phyloP scores from a whole-genome alignment of 2,329 filamentous ascomycete genomes.

The Microdochium trichocladiopsis region DNA sequence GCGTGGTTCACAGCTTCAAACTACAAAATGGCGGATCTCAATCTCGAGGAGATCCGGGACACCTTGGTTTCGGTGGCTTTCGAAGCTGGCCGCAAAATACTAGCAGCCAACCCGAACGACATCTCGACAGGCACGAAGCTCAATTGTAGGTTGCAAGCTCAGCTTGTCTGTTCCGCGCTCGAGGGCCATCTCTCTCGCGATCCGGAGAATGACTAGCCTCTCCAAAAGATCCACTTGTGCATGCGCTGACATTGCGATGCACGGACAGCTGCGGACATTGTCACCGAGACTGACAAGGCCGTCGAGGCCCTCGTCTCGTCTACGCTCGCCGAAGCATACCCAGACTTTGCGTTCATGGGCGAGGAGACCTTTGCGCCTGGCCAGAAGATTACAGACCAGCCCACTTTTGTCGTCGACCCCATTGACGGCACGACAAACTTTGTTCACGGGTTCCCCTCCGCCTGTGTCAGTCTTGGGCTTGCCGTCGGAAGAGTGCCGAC shows the following conservation, averaged over 20 bases:
- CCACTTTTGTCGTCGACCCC: slow-evolving; percentile 76
- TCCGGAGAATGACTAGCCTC: too few relatives aligned
- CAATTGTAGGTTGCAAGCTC: slow-evolving; percentile 43
- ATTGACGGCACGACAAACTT: slow-evolving; percentile 83
- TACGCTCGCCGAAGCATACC: slow-evolving; percentile 44
- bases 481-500: slow-evolving; percentile 53
- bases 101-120: slow-evolving; percentile 51
- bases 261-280: slow-evolving; percentile 54
- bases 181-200: too few relatives aligned
- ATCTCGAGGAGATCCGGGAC: slow-evolving; percentile 56
- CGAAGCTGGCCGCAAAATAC: slow-evolving; percentile 58
- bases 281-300: slow-evolving; percentile 60
- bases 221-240: background rate
- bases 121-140: slow-evolving; percentile 54
- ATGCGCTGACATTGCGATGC: background rate
- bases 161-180: too few relatives aligned
- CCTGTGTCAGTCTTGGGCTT: slow-evolving; percentile 71
- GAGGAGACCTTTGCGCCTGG: slow-evolving; percentile 72
- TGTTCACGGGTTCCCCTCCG: slow-evolving; percentile 66
- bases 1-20: too few relatives aligned
- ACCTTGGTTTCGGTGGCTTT: slow-evolving; percentile 52
- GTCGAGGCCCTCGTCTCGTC: slow-evolving; percentile 56
- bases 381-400: slow-evolving; percentile 51
- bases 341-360: slow-evolving; percentile 58
- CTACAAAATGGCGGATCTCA: slow-evolving; percentile 45